phyloP scores from a whole-genome alignment of 805 yeast genomes.

The Starmerella stigmatis region DNA sequence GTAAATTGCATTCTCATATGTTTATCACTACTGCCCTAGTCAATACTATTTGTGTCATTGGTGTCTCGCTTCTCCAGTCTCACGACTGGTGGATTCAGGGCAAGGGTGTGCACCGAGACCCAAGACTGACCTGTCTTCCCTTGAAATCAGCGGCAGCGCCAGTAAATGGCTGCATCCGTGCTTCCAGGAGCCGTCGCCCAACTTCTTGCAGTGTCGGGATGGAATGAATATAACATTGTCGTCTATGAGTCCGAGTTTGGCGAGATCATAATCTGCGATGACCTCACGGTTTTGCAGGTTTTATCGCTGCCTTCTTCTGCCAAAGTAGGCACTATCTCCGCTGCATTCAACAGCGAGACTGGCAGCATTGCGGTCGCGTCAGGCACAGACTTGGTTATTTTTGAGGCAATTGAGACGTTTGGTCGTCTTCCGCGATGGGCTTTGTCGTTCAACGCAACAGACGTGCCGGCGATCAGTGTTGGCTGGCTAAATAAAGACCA shows the following conservation, averaged over 20 bases:
- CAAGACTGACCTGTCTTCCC: too few species aligned
- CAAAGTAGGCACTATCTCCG: conserved; percentile 60
- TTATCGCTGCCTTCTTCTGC: conserved; percentile 43
- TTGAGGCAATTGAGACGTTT: conserved; percentile 22
- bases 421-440: conserved; percentile 19
- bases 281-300: conserved; percentile 55
- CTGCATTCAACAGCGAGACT: conserved; percentile 46
- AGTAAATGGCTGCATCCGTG: conserved; percentile 25
- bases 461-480: conserved; percentile 37
- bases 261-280: conserved; percentile 52
- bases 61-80: too few species aligned
- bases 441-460: conserved; percentile 1
- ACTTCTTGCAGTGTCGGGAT: conserved; percentile 41
- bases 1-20: too few species aligned
- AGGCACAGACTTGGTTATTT: conserved; percentile 22
- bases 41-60: too few species aligned
- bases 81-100: too few species aligned
- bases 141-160: not conserved
- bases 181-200: conserved; percentile 54
- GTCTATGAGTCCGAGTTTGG: conserved; percentile 82
- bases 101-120: too few species aligned
- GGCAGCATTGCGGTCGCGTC: conserved; percentile 38
- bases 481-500: conserved; percentile 46
- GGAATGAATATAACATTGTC: conserved; percentile 56
- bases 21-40: too few species aligned